Percentiles rank a stretch among this genome's conserved stretches.
These are phyloP conservation scores for Phytophthora pinifolia DNA, from an alignment of 352 stramenopile species.

Conservation along the genomic window DNA sequence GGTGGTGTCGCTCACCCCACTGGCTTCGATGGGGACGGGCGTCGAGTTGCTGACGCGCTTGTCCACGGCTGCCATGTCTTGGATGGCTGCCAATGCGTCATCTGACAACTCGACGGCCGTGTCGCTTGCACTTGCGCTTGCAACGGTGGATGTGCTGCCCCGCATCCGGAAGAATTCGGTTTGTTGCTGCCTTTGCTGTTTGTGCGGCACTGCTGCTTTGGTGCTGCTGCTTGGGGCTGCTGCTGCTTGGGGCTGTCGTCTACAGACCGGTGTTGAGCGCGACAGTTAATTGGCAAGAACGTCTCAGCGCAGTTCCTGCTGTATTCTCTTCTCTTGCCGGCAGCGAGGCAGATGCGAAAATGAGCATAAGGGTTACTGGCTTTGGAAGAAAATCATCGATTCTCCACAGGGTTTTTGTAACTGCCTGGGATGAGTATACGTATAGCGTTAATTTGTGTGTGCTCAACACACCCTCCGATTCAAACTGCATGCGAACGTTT, in stretches of 20 bases:
- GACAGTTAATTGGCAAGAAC: constrained; percentile 7
- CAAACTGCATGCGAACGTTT: too few species aligned
- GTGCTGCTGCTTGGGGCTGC: background rate
- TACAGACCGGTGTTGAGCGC: background rate
- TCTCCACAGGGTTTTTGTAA: constrained; percentile 19
- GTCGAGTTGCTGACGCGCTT: constrained; percentile 12
- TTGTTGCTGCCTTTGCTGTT: background rate
- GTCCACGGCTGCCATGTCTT: constrained; percentile 15
- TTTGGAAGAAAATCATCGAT: constrained; percentile 20
- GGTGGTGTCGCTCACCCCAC: constrained; percentile 37
- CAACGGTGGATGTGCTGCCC: constrained; percentile 12
- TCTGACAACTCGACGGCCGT: constrained; percentile 22
- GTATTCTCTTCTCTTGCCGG: constrained; percentile 7
- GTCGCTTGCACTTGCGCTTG: constrained; percentile 23
- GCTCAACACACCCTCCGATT: too few species aligned
- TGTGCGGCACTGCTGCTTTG: background rate
- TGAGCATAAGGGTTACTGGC: constrained; percentile 18
- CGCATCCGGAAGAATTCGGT: constrained; percentile 16
- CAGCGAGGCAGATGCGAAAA: constrained; percentile 29
- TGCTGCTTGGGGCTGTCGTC: background rate
- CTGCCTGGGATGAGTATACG: constrained; percentile 13
- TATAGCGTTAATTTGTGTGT: too few species aligned
- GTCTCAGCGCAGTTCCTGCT: background rate
- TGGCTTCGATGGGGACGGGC: constrained; percentile 26
- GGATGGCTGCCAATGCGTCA: constrained; percentile 21